Evolutionary conservation across 1,284 basidiomycete species (phyloP).

Genomic region (Ceratobasidium sp.): DNA sequence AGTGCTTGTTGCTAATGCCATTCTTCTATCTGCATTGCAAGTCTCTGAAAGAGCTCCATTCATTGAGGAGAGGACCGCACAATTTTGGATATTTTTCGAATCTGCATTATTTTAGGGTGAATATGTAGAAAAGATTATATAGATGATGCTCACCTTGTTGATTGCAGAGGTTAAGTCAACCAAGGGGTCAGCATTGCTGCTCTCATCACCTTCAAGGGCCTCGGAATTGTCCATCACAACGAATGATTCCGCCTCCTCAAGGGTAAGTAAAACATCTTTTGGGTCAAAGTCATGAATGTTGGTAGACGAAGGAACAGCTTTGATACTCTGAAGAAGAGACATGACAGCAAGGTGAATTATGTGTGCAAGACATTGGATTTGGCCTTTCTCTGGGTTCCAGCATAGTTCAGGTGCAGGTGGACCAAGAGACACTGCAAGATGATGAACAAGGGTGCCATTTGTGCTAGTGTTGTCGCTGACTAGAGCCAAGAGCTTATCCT

Average conservation of each 20-base stretch:
- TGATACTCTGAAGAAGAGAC: neutral
- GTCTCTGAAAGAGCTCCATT: neutral
- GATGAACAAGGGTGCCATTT: slow-evolving; percentile 1
- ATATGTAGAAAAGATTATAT: neutral
- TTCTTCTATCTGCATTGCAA: neutral
- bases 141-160: neutral
- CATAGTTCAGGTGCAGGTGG: neutral
- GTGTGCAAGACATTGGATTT: slow-evolving; percentile 35
- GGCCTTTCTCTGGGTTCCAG: neutral
- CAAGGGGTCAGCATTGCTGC: neutral
- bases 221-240: neutral
- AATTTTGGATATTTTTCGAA: neutral
- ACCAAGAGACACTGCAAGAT: neutral
- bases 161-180: neutral
- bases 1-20: neutral
- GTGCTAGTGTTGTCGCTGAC: slow-evolving; percentile 17
- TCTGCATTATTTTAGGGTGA: neutral
- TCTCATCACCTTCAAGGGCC: neutral
- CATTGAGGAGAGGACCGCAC: slow-evolving; percentile 8
- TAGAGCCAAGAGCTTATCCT: neutral
- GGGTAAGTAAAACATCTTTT: neutral
- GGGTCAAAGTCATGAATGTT: neutral
- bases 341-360: slow-evolving; percentile 41
- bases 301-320: neutral
- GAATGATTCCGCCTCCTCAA: neutral